These are phyloP conservation scores for Oryza officinalis DNA, from an alignment of 176 grass and related monocot genomes.

Conservation along the genomic window DNA sequence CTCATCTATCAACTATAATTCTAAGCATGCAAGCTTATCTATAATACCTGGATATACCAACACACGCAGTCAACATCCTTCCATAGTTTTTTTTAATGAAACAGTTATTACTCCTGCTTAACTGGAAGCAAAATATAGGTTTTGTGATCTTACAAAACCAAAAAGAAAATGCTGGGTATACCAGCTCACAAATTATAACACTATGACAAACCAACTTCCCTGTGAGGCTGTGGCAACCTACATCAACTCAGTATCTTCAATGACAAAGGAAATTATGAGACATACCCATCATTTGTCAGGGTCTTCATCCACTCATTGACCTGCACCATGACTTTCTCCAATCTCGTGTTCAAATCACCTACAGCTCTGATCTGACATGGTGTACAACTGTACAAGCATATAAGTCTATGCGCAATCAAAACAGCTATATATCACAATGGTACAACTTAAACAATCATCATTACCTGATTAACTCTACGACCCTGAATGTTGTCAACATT, in stretches of 20 bases:
- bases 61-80: no score
- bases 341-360: not conserved
- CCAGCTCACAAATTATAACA: not conserved
- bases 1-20: no score
- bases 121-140: no score
- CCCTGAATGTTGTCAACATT: constrained; percentile 75
- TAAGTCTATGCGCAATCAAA: not conserved
- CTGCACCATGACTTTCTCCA: not conserved
- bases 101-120: no score
- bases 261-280: not conserved
- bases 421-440: not conserved
- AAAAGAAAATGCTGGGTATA: not conserved
- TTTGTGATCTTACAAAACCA: no score
- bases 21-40: no score
- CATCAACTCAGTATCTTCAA: not conserved
- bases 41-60: no score
- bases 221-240: not conserved
- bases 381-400: not conserved
- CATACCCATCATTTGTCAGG: not conserved
- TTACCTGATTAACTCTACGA: constrained; percentile 77
- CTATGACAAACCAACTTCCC: not conserved
- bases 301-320: not conserved
- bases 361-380: not conserved
- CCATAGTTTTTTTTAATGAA: no score
- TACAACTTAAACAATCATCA: constrained; percentile 10